A percentile compares a stretch with the other conserved stretches of the same genome.
Conservation (phyloP, 2,329 filamentous ascomycete species). For the Colletotrichum caudatum region DNA sequence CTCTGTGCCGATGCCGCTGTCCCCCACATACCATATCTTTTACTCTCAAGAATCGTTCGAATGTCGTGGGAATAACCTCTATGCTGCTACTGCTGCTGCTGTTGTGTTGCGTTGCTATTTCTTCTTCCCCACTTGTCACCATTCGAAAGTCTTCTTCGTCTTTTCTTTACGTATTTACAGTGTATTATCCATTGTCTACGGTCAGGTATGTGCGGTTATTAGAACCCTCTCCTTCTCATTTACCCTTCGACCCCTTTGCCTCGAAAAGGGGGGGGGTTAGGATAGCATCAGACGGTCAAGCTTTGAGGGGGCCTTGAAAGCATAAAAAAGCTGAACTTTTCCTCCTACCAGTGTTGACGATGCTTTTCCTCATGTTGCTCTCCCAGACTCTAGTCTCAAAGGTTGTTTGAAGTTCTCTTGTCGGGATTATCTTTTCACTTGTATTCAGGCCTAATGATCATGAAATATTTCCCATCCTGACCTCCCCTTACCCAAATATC, state of each 20-base stretch:
- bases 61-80: neutral
- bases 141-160: neutral
- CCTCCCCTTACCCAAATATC: constrained; percentile 8
- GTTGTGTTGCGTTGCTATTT: no score
- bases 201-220: neutral
- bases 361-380: neutral
- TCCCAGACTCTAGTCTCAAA: neutral
- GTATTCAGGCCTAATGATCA: neutral
- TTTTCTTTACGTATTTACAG: no score
- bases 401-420: constrained; percentile 7
- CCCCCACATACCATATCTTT: neutral
- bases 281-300: neutral
- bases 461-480: neutral
- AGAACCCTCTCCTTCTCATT: neutral
- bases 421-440: neutral
- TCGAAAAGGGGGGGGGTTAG: neutral
- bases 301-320: constrained; percentile 31
- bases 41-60: neutral
- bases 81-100: neutral
- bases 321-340: constrained; percentile 21
- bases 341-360: neutral
- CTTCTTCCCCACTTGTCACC: no score
- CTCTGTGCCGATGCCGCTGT: neutral
- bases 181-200: neutral
- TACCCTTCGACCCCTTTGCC: neutral